Conservation (phyloP, 106 monocot species). For the Dioscorea alata region DNA sequence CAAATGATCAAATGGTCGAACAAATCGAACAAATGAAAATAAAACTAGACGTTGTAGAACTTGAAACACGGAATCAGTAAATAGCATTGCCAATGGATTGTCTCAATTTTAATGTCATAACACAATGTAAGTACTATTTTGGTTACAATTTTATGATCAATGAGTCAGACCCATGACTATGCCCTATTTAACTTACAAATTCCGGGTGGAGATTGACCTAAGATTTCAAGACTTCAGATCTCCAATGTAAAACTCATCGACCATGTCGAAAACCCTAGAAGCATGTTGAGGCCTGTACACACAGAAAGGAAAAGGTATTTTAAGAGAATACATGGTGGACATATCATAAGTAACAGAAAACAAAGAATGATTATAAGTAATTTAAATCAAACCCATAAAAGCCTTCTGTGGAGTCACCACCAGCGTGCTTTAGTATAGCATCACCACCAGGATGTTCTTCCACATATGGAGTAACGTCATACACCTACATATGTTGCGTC, state of each 20-base stretch:
- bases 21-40: too few species aligned
- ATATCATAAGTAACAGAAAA: background rate
- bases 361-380: background rate
- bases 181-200: too few species aligned
- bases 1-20: too few species aligned
- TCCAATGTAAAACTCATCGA: constrained; percentile 92
- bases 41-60: too few species aligned
- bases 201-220: too few species aligned
- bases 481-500: constrained; percentile 41
- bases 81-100: too few species aligned
- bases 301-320: background rate
- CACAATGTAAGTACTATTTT: too few species aligned
- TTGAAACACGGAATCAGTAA: too few species aligned
- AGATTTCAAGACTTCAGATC: constrained; percentile 45
- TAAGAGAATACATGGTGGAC: background rate
- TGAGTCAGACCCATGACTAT: too few species aligned
- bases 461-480: constrained; percentile 94
- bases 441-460: constrained; percentile 98
- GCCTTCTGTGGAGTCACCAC: constrained; percentile 89
- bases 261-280: constrained; percentile 87
- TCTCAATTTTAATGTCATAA: too few species aligned
- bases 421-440: constrained; percentile 89
- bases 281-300: constrained; percentile 84
- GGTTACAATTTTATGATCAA: too few species aligned
- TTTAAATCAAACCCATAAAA: constrained; percentile 70